phyloP scores from a whole-genome alignment of 1,139 yeast species.

The Hemisphaericaspora xylofermentans region DNA sequence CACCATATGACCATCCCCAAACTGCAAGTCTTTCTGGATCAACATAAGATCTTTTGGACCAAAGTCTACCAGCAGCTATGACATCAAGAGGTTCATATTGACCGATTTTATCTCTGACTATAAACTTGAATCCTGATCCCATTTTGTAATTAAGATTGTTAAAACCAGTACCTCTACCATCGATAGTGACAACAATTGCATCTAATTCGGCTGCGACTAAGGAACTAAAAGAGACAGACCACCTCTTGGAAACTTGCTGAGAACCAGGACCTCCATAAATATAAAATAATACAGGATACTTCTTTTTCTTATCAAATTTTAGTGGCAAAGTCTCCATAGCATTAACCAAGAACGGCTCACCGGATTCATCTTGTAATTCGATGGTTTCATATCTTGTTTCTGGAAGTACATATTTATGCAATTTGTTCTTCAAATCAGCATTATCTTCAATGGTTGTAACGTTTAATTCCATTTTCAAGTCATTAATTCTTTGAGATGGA shows the following conservation, averaged over 20 bases:
- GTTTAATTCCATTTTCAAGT: slow-evolving; percentile 39
- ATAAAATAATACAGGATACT: slow-evolving; percentile 70
- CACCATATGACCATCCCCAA: slow-evolving; percentile 89
- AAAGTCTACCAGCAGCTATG: slow-evolving; percentile 62
- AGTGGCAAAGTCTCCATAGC: slow-evolving; percentile 65
- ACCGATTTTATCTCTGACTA: slow-evolving; percentile 67
- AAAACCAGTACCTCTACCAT: slow-evolving; percentile 81
- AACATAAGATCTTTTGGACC: slow-evolving; percentile 55
- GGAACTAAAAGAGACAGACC: slow-evolving; percentile 57
- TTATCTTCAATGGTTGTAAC: slow-evolving; percentile 51
- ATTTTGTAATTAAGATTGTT: slow-evolving; percentile 39
- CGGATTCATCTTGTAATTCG: slow-evolving; percentile 45
- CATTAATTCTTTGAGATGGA: slow-evolving; percentile 66
- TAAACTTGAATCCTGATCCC: slow-evolving; percentile 54
- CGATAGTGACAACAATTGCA: slow-evolving; percentile 76
- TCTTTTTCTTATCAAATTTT: slow-evolving; percentile 49
- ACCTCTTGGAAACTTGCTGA: slow-evolving; percentile 58
- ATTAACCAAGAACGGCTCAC: slow-evolving; percentile 46
- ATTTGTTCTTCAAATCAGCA: slow-evolving; percentile 32
- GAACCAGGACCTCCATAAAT: slow-evolving; percentile 87
- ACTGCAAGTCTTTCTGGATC: slow-evolving; percentile 61
- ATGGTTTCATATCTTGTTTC: slow-evolving; percentile 43
- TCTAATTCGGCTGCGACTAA: slow-evolving; percentile 67
- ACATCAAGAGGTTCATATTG: slow-evolving; percentile 70
- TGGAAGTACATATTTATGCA: slow-evolving; percentile 52